Conservation (phyloP, 2,329 filamentous ascomycete genomes). For the Arthrobotrys iridis region DNA sequence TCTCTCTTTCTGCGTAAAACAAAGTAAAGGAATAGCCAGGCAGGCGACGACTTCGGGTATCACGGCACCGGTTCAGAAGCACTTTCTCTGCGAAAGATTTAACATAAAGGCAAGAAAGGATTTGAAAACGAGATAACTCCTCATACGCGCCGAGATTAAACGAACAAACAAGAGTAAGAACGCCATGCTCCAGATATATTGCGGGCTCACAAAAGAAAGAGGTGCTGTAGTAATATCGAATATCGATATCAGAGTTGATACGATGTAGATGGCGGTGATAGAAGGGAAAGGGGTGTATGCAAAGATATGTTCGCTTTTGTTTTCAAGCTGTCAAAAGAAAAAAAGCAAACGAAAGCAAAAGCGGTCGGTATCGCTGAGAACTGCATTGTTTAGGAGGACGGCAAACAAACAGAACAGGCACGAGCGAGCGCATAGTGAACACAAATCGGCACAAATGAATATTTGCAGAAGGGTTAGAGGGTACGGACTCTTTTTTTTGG, state of each 20-base stretch:
- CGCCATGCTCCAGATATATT: conserved; percentile 47
- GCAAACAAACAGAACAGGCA: conserved; percentile 5
- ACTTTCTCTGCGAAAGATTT: conserved; percentile 11
- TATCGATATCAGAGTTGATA: neutral
- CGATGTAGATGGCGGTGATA: neutral
- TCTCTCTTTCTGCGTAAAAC: too few species aligned
- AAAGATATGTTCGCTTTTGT: conserved; percentile 28
- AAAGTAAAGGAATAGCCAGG: neutral
- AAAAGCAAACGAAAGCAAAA: conserved; percentile 1
- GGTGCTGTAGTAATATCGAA: neutral
- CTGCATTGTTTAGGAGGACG: conserved; percentile 15
- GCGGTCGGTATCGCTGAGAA: conserved; percentile 32
- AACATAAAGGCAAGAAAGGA: conserved; percentile 20
- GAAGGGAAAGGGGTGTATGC: conserved; percentile 18
- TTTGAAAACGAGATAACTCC: conserved; percentile 36
- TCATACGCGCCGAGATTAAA: conserved; percentile 25
- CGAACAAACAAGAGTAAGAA: conserved; percentile 3
- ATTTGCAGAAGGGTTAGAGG: conserved; percentile 7
- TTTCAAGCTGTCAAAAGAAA: neutral
- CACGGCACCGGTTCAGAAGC: conserved; percentile 26
- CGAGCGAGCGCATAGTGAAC: conserved; percentile 17
- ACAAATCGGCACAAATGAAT: conserved; percentile 31
- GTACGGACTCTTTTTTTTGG: conserved; percentile 31
- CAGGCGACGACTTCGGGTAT: conserved; percentile 45
- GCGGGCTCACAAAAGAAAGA: conserved; percentile 19